These are phyloP conservation scores for Yamadazyma kitorensis DNA, from an alignment of 805 yeast species.

Conservation along the genomic window DNA sequence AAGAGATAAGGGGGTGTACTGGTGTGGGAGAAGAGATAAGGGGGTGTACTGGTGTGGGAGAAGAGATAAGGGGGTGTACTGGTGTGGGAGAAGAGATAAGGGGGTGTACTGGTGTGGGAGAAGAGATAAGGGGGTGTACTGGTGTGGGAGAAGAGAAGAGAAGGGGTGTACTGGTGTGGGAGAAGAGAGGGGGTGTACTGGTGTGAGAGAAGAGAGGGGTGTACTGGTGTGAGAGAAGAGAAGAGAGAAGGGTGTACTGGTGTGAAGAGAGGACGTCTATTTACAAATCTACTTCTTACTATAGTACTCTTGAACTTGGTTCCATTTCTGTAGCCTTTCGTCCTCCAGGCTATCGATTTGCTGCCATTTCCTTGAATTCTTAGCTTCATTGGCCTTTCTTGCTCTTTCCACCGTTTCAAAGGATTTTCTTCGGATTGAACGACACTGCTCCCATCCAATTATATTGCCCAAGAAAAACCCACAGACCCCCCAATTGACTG, in stretches of 20 bases:
- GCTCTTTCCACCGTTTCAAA: slow-evolving; percentile 69
- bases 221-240: too few species aligned
- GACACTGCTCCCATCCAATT: slow-evolving; percentile 92
- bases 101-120: too few species aligned
- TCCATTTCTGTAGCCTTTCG: slow-evolving; percentile 25
- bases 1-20: too few species aligned
- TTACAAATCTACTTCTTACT: slow-evolving; percentile 7
- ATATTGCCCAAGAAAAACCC: slow-evolving; percentile 78
- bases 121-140: too few species aligned
- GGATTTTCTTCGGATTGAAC: slow-evolving; percentile 64
- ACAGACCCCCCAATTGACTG: slow-evolving; percentile 80
- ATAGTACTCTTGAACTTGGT: slow-evolving; percentile 21
- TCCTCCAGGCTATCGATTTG: slow-evolving; percentile 18
- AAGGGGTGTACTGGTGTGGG: too few species aligned
- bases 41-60: too few species aligned
- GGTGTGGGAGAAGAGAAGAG: too few species aligned
- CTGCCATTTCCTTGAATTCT: slow-evolving; percentile 29
- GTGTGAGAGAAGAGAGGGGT: too few species aligned
- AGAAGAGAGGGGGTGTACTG: too few species aligned
- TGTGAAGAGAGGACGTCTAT: not conserved
- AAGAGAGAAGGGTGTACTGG: not conserved
- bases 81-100: too few species aligned
- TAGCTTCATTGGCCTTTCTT: slow-evolving; percentile 44
- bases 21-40: too few species aligned
- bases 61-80: too few species aligned